These are phyloP conservation scores for Voacanga thouarsii DNA, from an alignment of 257 asterid genomes.

Conservation along the genomic window DNA sequence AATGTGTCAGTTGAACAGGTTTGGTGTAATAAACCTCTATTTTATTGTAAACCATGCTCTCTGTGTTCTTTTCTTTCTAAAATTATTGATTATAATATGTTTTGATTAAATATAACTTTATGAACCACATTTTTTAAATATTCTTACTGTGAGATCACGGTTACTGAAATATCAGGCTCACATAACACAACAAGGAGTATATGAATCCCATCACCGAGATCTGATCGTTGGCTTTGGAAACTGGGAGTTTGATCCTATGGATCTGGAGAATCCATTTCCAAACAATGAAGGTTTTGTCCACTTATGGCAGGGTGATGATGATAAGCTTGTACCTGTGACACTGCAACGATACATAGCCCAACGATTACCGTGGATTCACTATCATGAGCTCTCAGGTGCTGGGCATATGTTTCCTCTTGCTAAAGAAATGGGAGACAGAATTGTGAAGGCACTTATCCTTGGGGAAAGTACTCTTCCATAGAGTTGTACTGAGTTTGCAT, in stretches of 20 bases:
- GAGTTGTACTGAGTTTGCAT: neutral
- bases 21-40: neutral
- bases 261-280: slow-evolving; percentile 57
- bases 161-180: slow-evolving; percentile 33
- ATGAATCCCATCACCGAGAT: slow-evolving; percentile 71
- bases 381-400: slow-evolving; percentile 70
- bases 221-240: slow-evolving; percentile 58
- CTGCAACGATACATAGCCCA: slow-evolving; percentile 61
- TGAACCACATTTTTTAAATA: neutral
- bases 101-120: neutral
- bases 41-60: neutral
- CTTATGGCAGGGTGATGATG: slow-evolving; percentile 88
- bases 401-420: slow-evolving; percentile 67
- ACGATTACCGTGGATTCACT: slow-evolving; percentile 73
- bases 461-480: slow-evolving; percentile 21
- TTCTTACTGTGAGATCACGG: slow-evolving; percentile 1
- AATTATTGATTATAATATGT: neutral
- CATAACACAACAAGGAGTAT: slow-evolving; percentile 75
- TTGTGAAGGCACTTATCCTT: slow-evolving; percentile 48
- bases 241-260: slow-evolving; percentile 84
- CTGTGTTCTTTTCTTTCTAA: neutral
- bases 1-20: neutral
- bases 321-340: slow-evolving; percentile 52
- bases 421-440: slow-evolving; percentile 52
- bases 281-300: slow-evolving; percentile 60